phyloP scores from a whole-genome alignment of 1,139 yeast genomes.

The Yamadazyma spencermartinsiae region DNA sequence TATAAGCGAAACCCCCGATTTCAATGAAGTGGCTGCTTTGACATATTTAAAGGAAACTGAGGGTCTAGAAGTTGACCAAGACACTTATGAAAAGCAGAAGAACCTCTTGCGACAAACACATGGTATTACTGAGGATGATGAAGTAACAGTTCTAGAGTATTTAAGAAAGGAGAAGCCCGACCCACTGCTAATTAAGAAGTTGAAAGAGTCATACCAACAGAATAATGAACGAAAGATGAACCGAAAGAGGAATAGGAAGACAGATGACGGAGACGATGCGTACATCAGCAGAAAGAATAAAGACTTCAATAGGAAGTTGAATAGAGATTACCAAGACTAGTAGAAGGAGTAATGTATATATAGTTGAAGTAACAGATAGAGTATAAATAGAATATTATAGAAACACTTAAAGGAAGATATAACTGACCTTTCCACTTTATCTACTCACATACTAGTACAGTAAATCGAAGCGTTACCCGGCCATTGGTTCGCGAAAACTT shows the following conservation, averaged over 20 bases:
- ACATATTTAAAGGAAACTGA: slow-evolving; percentile 52
- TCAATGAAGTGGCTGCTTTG: slow-evolving; percentile 53
- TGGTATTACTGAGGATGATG: not conserved
- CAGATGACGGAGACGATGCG: slow-evolving; percentile 35
- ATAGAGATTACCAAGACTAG: slow-evolving; percentile 45
- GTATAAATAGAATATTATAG: not conserved
- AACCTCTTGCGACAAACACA: not conserved
- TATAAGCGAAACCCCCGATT: slow-evolving; percentile 11
- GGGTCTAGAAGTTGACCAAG: slow-evolving; percentile 40
- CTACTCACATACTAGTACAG: too few relatives aligned
- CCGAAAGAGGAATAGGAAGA: slow-evolving; percentile 26
- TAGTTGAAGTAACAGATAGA: not conserved
- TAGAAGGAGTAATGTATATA: not conserved
- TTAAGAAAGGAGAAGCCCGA: not conserved
- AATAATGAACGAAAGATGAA: slow-evolving; percentile 32
- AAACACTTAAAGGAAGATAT: too few relatives aligned
- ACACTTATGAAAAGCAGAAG: slow-evolving; percentile 30
- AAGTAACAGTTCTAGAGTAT: not conserved
- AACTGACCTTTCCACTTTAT: too few relatives aligned
- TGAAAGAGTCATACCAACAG: slow-evolving; percentile 18
- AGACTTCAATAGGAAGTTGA: slow-evolving; percentile 73
- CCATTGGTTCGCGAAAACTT: slow-evolving; percentile 4
- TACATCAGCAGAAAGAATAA: slow-evolving; percentile 74
- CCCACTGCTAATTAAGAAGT: slow-evolving; percentile 7
- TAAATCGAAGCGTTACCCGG: slow-evolving; percentile 4